A percentile compares a stretch with the other conserved stretches of the same genome.
Conservation (phyloP, 306 rosid genomes). For the Oemleria cerasiformis region DNA sequence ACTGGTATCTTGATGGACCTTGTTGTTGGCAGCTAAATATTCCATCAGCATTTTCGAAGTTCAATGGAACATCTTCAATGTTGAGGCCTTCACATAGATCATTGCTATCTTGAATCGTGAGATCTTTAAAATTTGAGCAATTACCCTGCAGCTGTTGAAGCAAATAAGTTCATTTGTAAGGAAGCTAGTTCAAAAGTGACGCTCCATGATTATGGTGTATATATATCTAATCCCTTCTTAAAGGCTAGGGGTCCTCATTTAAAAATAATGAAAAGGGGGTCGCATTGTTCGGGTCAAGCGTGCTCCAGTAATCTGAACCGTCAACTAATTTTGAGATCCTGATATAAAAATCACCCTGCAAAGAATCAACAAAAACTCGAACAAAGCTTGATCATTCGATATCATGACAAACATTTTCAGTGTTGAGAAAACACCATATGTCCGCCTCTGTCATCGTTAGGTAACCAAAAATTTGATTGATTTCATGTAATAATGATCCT, state of each 20-base stretch:
- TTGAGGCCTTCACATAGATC: constrained; percentile 52
- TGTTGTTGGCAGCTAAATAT: constrained; percentile 41
- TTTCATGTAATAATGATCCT: background rate
- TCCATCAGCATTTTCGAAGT: constrained; percentile 44
- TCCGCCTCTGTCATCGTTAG: background rate
- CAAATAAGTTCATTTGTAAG: background rate
- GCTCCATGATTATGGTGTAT: background rate
- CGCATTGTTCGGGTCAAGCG: background rate
- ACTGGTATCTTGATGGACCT: constrained; percentile 42
- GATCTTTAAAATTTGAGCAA: constrained; percentile 42
- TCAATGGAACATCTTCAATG: constrained; percentile 39
- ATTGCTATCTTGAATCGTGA: constrained; percentile 37
- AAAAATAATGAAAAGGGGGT: background rate
- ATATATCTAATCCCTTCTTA: background rate
- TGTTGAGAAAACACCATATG: background rate
- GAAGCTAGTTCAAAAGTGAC: background rate
- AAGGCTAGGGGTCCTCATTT: background rate
- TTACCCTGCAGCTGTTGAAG: constrained; percentile 32
- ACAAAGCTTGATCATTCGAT: background rate
- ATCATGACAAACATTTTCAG: background rate
- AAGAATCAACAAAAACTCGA: background rate
- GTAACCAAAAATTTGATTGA: background rate
- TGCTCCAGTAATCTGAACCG: background rate
- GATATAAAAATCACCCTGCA: background rate
- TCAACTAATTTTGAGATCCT: background rate